Base-by-base conservation (phyloP, 2,329 filamentous ascomycete species). In the Clathrospora elynae region DNA sequence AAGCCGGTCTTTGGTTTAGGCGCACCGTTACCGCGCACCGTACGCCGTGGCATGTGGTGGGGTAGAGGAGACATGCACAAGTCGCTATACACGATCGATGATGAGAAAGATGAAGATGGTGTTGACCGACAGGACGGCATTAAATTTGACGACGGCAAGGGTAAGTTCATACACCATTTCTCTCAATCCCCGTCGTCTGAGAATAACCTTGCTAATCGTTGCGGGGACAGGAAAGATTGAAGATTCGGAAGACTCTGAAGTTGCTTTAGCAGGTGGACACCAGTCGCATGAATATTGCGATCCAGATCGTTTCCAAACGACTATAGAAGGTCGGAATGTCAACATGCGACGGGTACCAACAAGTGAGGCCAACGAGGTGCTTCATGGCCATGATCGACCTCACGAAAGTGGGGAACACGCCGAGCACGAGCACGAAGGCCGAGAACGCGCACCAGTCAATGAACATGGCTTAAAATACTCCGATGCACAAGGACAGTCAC, bases 1-100 rank as follows among this genome's bases (percentile, higher is more conserved):
- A 74, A 76, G 41, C 78, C 78, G 1, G 73, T 81, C 32, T 81
- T 78, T 73, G 74, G 76, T 60, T 59, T 81, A 36, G 78, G 76
- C 3, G 77, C 79, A 51, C 78, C 78, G 5, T 57, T 81, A 17
- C 78, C 78, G 20, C 77, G 77, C 48, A 78, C 80, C 0, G 70
- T 81, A 37, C 71, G 78, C 24, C 68, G 74, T 13, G 78, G 78
- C 8, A 81, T 80, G 78, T 55, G 53, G 45, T 59, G 68, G 67
- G 75, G 54, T 67, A 73, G 28, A 64, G 72, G 53, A 64, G 77
- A 55, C 49, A 73, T 23, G 70, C 77, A 51, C 61, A 72, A 65
- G 71, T 73, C 28, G 10, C n/a, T 55, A 28, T 47, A 59, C 12
- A 49, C 55, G 13, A 36, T 56, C 3, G 42, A 58, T 6, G 50